Conservation (phyloP, 2,329 filamentous ascomycete species). For the Hypoxylon sp. region DNA sequence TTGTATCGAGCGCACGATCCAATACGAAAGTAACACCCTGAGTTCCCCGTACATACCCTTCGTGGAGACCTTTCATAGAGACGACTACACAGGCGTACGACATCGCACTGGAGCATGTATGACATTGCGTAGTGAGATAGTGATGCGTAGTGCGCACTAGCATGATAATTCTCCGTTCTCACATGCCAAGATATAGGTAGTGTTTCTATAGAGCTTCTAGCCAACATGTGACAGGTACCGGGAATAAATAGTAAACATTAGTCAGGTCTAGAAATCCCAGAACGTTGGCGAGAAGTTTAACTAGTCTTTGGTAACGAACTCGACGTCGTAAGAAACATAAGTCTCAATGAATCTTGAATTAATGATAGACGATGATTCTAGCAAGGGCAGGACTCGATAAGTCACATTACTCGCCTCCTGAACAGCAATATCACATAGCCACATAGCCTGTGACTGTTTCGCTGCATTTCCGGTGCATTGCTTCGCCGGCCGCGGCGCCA, state of each 20-base stretch:
- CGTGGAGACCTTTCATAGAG: constrained; percentile 16
- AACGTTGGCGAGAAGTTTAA: constrained; percentile 18
- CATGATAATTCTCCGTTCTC: constrained; percentile 2
- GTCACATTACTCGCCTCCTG: constrained; percentile 31
- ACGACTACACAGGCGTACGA: constrained; percentile 5
- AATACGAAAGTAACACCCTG: constrained; percentile 32
- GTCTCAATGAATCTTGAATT: background rate
- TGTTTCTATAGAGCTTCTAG: background rate
- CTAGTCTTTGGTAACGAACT: constrained; percentile 2
- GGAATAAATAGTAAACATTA: background rate
- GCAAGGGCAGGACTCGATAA: constrained; percentile 24
- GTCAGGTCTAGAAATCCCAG: background rate
- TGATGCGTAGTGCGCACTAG: background rate
- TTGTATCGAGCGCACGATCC: constrained; percentile 23
- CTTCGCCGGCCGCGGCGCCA: constrained; percentile 40
- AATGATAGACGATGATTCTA: constrained; percentile 16
- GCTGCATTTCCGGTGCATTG: constrained; percentile 37
- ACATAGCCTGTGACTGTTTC: constrained; percentile 37
- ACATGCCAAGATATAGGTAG: constrained; percentile 6
- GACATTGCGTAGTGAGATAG: constrained; percentile 17
- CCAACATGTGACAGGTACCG: constrained; percentile 17
- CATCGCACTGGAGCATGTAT: constrained; percentile 3
- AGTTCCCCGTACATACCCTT: background rate
- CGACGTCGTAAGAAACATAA: constrained; percentile 7
- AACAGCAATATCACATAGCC: constrained; percentile 39